A percentile compares a stretch with the other conserved stretches of the same genome.
Evolutionary conservation across 805 yeast genomes (phyloP).

Genomic region (Starmerella bombi): DNA sequence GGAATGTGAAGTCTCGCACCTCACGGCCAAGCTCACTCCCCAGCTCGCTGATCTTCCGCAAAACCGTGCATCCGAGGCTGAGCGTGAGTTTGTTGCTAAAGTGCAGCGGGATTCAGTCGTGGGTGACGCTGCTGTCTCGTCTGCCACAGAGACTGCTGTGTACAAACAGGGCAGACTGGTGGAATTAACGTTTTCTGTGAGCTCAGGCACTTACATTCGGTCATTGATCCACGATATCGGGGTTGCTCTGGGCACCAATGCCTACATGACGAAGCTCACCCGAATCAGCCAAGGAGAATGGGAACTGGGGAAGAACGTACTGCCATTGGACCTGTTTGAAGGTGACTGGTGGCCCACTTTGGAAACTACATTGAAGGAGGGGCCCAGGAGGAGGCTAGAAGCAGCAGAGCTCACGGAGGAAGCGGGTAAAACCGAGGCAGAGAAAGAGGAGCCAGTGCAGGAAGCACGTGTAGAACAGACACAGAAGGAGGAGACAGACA

Average conservation of each 20-base stretch:
- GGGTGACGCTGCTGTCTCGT: not conserved
- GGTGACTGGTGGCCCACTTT: constrained; percentile 47
- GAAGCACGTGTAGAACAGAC: too few relatives aligned
- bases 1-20: constrained; percentile 47
- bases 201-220: constrained; percentile 92
- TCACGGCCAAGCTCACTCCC: constrained; percentile 38
- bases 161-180: constrained; percentile 31
- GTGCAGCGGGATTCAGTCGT: constrained; percentile 1
- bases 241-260: constrained; percentile 60
- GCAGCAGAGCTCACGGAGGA: too few relatives aligned
- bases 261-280: constrained; percentile 75
- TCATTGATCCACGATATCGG: constrained; percentile 84
- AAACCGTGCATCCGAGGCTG: constrained; percentile 26
- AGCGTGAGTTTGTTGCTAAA: constrained; percentile 27
- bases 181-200: constrained; percentile 64
- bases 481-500: not conserved
- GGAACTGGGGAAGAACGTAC: constrained; percentile 56
- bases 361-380: constrained; percentile 32
- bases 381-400: constrained; percentile 11
- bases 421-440: too few relatives aligned
- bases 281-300: constrained; percentile 73
- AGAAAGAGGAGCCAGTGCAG: too few relatives aligned
- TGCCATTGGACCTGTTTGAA: constrained; percentile 48
- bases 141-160: constrained; percentile 1
- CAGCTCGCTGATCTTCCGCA: constrained; percentile 28